Percentiles rank a stretch among this genome's conserved stretches.
Evolutionary conservation across 2,329 filamentous ascomycete species (phyloP).

Genomic region (Colletotrichum endophyticum): DNA sequence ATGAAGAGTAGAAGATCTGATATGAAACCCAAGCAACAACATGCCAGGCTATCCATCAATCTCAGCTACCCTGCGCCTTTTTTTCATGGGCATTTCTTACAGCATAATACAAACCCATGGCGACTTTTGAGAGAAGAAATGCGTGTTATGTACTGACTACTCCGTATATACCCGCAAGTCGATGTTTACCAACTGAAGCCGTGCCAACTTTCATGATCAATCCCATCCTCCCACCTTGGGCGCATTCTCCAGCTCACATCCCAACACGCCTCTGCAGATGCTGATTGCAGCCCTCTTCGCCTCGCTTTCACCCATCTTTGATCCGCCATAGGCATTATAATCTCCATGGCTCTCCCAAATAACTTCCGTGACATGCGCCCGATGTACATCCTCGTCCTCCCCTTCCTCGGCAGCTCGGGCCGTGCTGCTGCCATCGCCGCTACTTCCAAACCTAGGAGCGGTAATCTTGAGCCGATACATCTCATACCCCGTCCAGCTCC

Average conservation of each 20-base stretch:
- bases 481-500: not conserved
- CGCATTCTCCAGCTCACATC: not conserved
- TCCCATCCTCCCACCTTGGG: not conserved
- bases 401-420: not conserved
- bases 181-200: not conserved
- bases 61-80: too few species aligned
- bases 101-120: too few species aligned
- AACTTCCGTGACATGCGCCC: not conserved
- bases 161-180: not conserved
- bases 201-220: not conserved
- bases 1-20: not conserved
- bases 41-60: too few species aligned
- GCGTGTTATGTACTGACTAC: not conserved
- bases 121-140: not conserved
- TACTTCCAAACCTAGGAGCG: not conserved
- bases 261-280: not conserved
- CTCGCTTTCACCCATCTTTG: not conserved
- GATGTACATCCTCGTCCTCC: not conserved
- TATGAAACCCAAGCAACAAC: too few species aligned
- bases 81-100: too few species aligned
- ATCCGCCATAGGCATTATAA: not conserved
- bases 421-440: not conserved
- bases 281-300: not conserved
- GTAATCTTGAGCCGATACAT: not conserved
- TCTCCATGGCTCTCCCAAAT: not conserved